Evolutionary conservation across 2,329 filamentous ascomycete genomes (phyloP).

Genomic region (Stachybotrys chartarum): DNA sequence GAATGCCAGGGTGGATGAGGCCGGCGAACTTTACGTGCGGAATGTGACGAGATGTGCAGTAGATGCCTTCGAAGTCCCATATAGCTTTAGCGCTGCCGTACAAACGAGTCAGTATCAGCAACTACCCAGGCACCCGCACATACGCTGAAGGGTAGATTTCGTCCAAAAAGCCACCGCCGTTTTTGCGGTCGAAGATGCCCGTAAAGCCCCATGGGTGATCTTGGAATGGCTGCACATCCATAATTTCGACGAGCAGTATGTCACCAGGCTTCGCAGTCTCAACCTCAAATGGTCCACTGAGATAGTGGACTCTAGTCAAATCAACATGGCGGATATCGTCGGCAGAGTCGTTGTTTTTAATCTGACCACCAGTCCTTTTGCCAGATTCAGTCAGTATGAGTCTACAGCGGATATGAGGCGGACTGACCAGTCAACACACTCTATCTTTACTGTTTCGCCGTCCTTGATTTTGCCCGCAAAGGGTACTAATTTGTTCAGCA

Average conservation of each 20-base stretch:
- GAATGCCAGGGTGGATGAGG: slow-evolving; percentile 84
- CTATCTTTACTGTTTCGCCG: slow-evolving; percentile 85
- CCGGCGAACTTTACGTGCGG: slow-evolving; percentile 83
- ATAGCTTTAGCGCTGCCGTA: slow-evolving; percentile 43
- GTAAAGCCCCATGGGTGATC: slow-evolving; percentile 88
- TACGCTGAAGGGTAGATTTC: slow-evolving; percentile 80
- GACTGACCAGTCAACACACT: slow-evolving; percentile 68
- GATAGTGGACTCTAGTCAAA: slow-evolving; percentile 76
- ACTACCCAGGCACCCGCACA: slow-evolving; percentile 13
- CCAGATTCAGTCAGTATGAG: neutral
- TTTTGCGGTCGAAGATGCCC: slow-evolving; percentile 70
- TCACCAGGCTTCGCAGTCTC: slow-evolving; percentile 81
- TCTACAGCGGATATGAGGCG: neutral
- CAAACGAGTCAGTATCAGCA: no score
- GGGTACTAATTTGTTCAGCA: slow-evolving; percentile 52
- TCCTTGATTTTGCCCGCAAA: slow-evolving; percentile 66
- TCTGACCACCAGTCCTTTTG: slow-evolving; percentile 63
- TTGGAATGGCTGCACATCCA: slow-evolving; percentile 84
- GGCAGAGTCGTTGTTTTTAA: slow-evolving; percentile 82
- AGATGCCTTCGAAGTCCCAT: slow-evolving; percentile 51
- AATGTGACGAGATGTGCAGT: slow-evolving; percentile 80
- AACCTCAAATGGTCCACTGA: slow-evolving; percentile 84
- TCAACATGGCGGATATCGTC: slow-evolving; percentile 83
- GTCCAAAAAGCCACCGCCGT: slow-evolving; percentile 84
- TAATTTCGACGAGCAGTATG: slow-evolving; percentile 79